Percentiles rank a stretch among this genome's conserved stretches.
Conservation (phyloP, 192 early-diverging fungal species). For the Gonapodya prolifera region DNA sequence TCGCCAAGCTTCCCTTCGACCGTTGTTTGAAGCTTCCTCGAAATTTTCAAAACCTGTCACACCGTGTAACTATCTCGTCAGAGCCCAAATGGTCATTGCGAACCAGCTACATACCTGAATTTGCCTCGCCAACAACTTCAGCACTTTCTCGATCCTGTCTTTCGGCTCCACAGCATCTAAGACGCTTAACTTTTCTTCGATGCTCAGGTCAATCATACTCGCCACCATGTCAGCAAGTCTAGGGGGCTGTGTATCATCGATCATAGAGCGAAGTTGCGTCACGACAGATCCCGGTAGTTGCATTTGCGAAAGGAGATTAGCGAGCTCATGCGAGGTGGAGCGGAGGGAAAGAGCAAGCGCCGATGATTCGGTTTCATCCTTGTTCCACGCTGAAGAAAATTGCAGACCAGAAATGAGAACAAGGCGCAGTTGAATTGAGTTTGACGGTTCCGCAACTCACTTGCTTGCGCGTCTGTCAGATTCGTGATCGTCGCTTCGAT, state of each 20-base stretch:
- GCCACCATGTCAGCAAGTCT: conserved; percentile 56
- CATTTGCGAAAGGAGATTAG: conserved; percentile 36
- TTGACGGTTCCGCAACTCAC: conserved; percentile 10
- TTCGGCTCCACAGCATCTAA: conserved; percentile 39
- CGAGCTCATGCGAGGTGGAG: conserved; percentile 30
- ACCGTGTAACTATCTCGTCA: background rate
- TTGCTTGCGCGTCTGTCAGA: background rate
- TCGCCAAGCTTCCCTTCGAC: conserved; percentile 62
- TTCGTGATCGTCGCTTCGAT: conserved; percentile 33
- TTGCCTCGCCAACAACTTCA: conserved; percentile 57
- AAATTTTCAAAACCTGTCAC: conserved; percentile 58
- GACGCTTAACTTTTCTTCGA: conserved; percentile 58
- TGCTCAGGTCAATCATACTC: conserved; percentile 53
- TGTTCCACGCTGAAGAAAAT: conserved; percentile 14
- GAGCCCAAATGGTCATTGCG: background rate
- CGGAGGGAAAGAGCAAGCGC: conserved; percentile 36
- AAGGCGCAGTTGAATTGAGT: background rate
- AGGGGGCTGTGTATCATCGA: conserved; percentile 37
- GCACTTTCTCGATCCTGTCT: conserved; percentile 35
- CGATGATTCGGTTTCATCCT: conserved; percentile 38
- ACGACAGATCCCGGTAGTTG: conserved; percentile 51
- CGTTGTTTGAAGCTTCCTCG: conserved; percentile 54
- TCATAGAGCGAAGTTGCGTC: conserved; percentile 48
- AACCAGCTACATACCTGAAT: conserved; percentile 29
- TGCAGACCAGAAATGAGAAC: background rate